These are phyloP conservation scores for Spatholobus suberectus DNA, from an alignment of 306 rosid genomes.

Conservation along the genomic window DNA sequence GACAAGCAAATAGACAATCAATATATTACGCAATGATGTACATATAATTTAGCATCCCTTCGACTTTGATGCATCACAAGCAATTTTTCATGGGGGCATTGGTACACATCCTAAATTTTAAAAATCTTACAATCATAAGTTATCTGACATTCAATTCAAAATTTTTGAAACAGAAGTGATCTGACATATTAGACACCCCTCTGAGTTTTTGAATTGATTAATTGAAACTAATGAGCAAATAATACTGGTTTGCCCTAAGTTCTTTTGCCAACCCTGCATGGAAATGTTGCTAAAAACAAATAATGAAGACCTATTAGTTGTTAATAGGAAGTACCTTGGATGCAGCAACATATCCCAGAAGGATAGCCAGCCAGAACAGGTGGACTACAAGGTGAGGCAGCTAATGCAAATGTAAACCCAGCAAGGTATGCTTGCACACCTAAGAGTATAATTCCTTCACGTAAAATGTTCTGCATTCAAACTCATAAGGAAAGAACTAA, in stretches of 20 bases:
- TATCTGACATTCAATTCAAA: not conserved
- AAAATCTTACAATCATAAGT: not conserved
- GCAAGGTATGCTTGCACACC: slow-evolving; percentile 97
- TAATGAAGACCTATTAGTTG: slow-evolving; percentile 31
- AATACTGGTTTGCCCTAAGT: not conserved
- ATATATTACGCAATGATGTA: slow-evolving; percentile 22
- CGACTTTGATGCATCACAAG: not conserved
- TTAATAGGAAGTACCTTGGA: slow-evolving; percentile 73
- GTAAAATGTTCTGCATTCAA: slow-evolving; percentile 31
- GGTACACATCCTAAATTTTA: not conserved
- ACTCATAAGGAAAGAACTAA: not conserved
- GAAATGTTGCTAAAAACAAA: slow-evolving; percentile 10
- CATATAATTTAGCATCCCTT: slow-evolving; percentile 22
- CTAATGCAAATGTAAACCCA: slow-evolving; percentile 96
- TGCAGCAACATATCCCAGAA: slow-evolving; percentile 91
- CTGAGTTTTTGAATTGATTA: not conserved
- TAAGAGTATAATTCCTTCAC: slow-evolving; percentile 41
- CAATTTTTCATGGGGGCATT: slow-evolving; percentile 2
- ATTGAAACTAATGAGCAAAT: not conserved
- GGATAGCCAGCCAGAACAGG: slow-evolving; percentile 88
- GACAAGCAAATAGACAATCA: not conserved
- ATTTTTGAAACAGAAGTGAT: not conserved
- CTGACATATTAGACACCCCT: not conserved
- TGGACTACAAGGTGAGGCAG: slow-evolving; percentile 97
- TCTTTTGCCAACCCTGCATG: not conserved